A percentile compares a stretch with the other conserved stretches of the same genome.
phyloP scores from a whole-genome alignment of 805 yeast genomes.

The Candida parachauliodes region DNA sequence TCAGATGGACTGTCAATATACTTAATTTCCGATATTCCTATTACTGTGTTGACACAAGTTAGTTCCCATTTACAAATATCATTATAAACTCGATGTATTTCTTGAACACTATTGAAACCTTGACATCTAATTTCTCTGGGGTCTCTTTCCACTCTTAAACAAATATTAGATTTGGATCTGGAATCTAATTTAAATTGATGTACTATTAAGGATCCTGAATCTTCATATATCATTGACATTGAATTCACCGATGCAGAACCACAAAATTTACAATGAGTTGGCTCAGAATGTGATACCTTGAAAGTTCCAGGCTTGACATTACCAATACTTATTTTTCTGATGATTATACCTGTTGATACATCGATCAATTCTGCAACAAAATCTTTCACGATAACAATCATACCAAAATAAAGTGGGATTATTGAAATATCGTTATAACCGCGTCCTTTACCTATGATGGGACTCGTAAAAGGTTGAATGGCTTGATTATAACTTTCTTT shows the following conservation, averaged over 20 bases:
- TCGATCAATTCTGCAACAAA: slow-evolving; percentile 65
- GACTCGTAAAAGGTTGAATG: slow-evolving; percentile 2
- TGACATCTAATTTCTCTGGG: slow-evolving; percentile 86
- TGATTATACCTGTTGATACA: slow-evolving; percentile 70
- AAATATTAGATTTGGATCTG: slow-evolving; percentile 73
- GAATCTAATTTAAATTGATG: slow-evolving; percentile 74
- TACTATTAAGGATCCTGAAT: slow-evolving; percentile 54
- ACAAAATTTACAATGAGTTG: slow-evolving; percentile 86
- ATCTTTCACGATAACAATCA: slow-evolving; percentile 60
- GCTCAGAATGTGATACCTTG: slow-evolving; percentile 74
- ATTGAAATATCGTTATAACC: slow-evolving; percentile 6
- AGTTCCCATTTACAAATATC: slow-evolving; percentile 75
- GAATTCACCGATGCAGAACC: slow-evolving; percentile 81
- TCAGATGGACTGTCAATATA: slow-evolving; percentile 6
- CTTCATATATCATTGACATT: slow-evolving; percentile 69
- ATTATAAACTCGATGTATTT: slow-evolving; percentile 63
- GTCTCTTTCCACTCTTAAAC: slow-evolving; percentile 88
- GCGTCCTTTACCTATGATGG: slow-evolving; percentile 2
- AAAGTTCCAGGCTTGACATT: slow-evolving; percentile 58
- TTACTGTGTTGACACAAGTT: slow-evolving; percentile 71
- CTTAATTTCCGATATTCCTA: slow-evolving; percentile 43
- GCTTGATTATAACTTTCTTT: slow-evolving; percentile 44
- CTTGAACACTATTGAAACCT: slow-evolving; percentile 74
- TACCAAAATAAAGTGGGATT: slow-evolving; percentile 57
- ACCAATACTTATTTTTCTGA: slow-evolving; percentile 60